phyloP scores from a whole-genome alignment of 495 filamentous ascomycete genomes.

The Aspergillus coremiiformis region DNA sequence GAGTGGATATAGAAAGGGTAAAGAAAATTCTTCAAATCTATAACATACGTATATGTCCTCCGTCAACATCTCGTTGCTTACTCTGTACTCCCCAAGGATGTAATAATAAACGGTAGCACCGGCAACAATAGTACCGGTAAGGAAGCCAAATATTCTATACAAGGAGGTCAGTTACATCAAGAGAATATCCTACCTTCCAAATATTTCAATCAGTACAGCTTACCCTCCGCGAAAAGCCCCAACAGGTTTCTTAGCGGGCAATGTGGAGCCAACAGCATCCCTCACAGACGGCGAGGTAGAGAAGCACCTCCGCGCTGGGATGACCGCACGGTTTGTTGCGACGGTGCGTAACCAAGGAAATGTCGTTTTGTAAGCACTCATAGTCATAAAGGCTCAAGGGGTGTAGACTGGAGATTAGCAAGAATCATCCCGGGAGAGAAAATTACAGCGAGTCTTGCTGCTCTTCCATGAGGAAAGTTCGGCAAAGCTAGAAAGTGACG shows the following conservation, averaged over 20 bases:
- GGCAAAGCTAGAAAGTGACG: conserved; percentile 21
- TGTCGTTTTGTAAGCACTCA: conserved; percentile 18
- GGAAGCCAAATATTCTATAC: conserved; percentile 81
- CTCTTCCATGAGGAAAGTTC: neutral
- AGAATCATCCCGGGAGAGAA: neutral
- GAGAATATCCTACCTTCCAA: neutral
- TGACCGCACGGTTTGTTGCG: conserved; percentile 18
- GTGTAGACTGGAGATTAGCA: conserved; percentile 2
- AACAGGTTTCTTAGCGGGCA: conserved; percentile 72
- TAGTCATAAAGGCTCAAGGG: conserved; percentile 11
- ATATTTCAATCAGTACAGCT: conserved; percentile 22
- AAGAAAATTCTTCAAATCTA: conserved; percentile 12
- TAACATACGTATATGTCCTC: conserved; percentile 90
- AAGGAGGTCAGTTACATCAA: conserved; percentile 4
- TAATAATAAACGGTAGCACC: conserved; percentile 85
- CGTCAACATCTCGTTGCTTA: conserved; percentile 87
- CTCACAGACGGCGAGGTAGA: conserved; percentile 30
- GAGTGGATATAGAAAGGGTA: neutral
- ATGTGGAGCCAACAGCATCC: conserved; percentile 28
- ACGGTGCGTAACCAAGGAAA: conserved; percentile 21
- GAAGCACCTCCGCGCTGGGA: conserved; percentile 22
- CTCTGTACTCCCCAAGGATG: conserved; percentile 82
- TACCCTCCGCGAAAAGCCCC: conserved; percentile 92
- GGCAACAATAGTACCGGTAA: conserved; percentile 73
- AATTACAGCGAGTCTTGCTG: conserved; percentile 1